A percentile compares a stretch with the other conserved stretches of the same genome.
phyloP scores from a whole-genome alignment of 805 yeast species.

The Starmerella potacharoeniae region DNA sequence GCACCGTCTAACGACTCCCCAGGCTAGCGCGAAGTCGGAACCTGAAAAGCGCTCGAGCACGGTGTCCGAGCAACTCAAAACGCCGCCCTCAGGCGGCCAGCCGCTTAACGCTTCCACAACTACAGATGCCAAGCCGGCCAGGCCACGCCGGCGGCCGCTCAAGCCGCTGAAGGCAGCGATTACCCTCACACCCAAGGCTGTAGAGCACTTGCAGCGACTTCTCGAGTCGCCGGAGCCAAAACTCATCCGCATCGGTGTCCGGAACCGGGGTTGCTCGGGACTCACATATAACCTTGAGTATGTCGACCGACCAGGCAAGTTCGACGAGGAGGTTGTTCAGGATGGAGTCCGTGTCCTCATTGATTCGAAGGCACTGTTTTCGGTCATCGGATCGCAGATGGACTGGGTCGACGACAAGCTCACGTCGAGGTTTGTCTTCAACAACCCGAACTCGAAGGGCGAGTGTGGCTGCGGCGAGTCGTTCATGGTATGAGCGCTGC shows the following conservation, averaged over 20 bases:
- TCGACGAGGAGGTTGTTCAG: constrained; percentile 83
- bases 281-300: constrained; percentile 83
- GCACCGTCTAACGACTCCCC: constrained; percentile 17
- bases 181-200: constrained; percentile 64
- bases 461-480: constrained; percentile 99
- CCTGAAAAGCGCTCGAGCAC: neutral
- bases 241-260: constrained; percentile 84
- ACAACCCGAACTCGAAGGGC: constrained; percentile 93
- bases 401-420: constrained; percentile 95
- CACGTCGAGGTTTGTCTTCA: constrained; percentile 79
- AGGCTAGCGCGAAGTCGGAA: neutral
- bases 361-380: constrained; percentile 90
- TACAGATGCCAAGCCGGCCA: constrained; percentile 28
- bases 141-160: constrained; percentile 38
- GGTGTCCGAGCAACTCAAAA: neutral
- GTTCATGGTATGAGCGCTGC: constrained; percentile 65
- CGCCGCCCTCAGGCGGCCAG: neutral
- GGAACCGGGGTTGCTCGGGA: constrained; percentile 94
- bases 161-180: constrained; percentile 87
- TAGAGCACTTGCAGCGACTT: constrained; percentile 54
- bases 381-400: constrained; percentile 95
- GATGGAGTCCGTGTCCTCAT: constrained; percentile 87
- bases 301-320: constrained; percentile 82
- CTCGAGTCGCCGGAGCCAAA: constrained; percentile 77
- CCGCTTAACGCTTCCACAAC: constrained; percentile 13